Base-by-base conservation (phyloP, 2,329 filamentous ascomycete genomes). In the Paraconiothyrium sp. region DNA sequence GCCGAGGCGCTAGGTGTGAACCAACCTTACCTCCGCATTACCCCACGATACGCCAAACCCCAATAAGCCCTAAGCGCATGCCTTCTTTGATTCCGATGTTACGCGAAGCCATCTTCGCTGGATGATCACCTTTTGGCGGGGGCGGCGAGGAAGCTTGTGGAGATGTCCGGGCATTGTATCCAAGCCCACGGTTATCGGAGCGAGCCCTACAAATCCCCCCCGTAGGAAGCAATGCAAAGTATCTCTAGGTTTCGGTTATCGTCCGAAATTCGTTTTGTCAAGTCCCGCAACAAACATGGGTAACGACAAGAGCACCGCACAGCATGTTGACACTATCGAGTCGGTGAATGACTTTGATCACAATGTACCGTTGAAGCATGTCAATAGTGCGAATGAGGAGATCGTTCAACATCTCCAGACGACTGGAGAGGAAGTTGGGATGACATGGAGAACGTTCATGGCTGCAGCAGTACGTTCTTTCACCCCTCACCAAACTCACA, bases 351-450 rank as follows among this genome's bases (percentile, higher is more conserved):
- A 37, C 20, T 64, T 59, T 4, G 60, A 70, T n/a, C 54, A 63
- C 4, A 51, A 57, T 32, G 58, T 64, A 11, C 32, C 49, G 30
- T 30, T 65, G 22, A 52, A 57, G 10, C 60, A 65, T 27, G 37
- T 57, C 22, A 57, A 59, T 56, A 62, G 47, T 14, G 71, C 70
- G 9, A 73, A 76, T 47, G 72, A 76, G 54, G 67, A 73, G 34
- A 76, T 75, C 34, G 55, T 76, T 34, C 54, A 64, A 30, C 71
- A 76, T 62, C 54, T 76, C 3, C 67, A 75, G 55, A 72, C 58
- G 1, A 73, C 71, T 4, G 72, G 72, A 30, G 71, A 75, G 52
- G 72, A 74, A 20, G 67, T 75, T n/a, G 73, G 73, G 5, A 68
- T 75, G 60, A 74, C 72, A 41, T 73, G 59, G 58, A 60, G 69